phyloP scores from a whole-genome alignment of 2,329 filamentous ascomycete genomes.

The Fusarium tricinctum region DNA sequence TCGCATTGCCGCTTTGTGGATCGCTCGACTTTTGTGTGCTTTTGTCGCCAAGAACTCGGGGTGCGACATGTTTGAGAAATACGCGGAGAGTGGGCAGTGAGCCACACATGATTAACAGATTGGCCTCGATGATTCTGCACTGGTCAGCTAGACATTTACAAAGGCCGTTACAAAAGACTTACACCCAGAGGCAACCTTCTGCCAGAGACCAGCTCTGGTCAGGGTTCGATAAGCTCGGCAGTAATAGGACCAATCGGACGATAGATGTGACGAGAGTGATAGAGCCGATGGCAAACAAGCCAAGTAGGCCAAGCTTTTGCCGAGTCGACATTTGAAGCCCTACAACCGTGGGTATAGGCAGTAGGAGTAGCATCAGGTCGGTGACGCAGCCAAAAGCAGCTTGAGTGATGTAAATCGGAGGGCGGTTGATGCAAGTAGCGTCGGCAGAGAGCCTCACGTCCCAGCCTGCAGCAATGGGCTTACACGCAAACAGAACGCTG shows the following conservation, averaged over 20 bases:
- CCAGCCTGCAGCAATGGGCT: conserved; percentile 7
- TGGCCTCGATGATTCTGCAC: conserved; percentile 15
- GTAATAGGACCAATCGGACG: conserved; percentile 6
- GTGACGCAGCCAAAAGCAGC: conserved; percentile 23
- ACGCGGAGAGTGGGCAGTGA: conserved; percentile 17
- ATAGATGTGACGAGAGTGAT: conserved; percentile 18
- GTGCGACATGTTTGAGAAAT: conserved; percentile 17
- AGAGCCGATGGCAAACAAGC: conserved; percentile 13
- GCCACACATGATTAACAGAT: conserved; percentile 18
- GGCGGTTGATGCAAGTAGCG: conserved; percentile 14
- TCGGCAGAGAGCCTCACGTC: conserved; percentile 4
- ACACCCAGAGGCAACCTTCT: conserved; percentile 26
- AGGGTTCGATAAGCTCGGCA: conserved; percentile 12
- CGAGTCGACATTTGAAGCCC: conserved; percentile 14
- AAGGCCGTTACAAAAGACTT: fast-evolving
- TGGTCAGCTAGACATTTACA: fast-evolving
- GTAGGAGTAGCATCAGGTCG: conserved; percentile 7
- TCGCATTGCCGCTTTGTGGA: conserved; percentile 5
- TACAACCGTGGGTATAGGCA: conserved; percentile 4
- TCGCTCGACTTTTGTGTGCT: background rate
- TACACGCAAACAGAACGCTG: conserved; percentile 22
- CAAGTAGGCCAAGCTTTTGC: conserved; percentile 11
- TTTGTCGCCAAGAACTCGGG: conserved; percentile 19
- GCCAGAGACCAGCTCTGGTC: conserved; percentile 23
- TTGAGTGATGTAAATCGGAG: conserved; percentile 19